phyloP scores from a whole-genome alignment of 768 basidiomycete genomes.

The Sporobolomyces roseus region DNA sequence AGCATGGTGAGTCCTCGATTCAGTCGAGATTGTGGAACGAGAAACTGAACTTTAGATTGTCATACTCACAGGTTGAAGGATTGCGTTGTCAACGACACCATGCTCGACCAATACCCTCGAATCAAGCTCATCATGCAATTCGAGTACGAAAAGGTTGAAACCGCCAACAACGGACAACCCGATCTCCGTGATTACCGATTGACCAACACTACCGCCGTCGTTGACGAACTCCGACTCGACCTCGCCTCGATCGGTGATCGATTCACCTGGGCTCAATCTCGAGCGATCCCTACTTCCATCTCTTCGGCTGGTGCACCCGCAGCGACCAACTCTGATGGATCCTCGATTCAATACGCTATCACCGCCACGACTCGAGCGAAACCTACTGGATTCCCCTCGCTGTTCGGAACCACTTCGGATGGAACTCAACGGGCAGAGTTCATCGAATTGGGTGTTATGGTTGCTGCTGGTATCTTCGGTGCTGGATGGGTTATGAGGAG shows the following conservation, averaged over 20 bases:
- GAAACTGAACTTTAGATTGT: not conserved
- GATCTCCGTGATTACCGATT: slow-evolving; percentile 45
- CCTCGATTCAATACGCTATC: slow-evolving; percentile 32
- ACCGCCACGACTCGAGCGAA: slow-evolving; percentile 37
- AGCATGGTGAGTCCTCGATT: slow-evolving; percentile 33
- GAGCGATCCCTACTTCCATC: slow-evolving; percentile 34
- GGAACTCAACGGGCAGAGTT: slow-evolving; percentile 31
- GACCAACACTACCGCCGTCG: slow-evolving; percentile 42
- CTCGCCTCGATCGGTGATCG: slow-evolving; percentile 33
- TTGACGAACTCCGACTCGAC: slow-evolving; percentile 34
- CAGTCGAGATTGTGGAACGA: not conserved
- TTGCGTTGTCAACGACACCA: slow-evolving; percentile 41
- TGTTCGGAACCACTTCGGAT: slow-evolving; percentile 37
- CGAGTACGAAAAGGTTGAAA: slow-evolving; percentile 46
- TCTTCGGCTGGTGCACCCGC: slow-evolving; percentile 33
- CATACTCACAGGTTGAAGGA: slow-evolving; percentile 37
- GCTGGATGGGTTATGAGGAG: slow-evolving; percentile 38
- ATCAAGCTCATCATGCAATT: slow-evolving; percentile 47
- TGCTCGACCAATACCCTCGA: slow-evolving; percentile 43
- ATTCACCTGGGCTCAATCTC: slow-evolving; percentile 41
- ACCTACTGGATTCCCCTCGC: slow-evolving; percentile 38
- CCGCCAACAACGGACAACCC: slow-evolving; percentile 27
- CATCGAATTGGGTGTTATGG: slow-evolving; percentile 33
- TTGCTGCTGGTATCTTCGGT: slow-evolving; percentile 29
- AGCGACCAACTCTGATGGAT: slow-evolving; percentile 37